These are phyloP conservation scores for Aaosphaeria pasadenensis DNA, from an alignment of 2,329 filamentous ascomycete genomes.

Conservation along the genomic window DNA sequence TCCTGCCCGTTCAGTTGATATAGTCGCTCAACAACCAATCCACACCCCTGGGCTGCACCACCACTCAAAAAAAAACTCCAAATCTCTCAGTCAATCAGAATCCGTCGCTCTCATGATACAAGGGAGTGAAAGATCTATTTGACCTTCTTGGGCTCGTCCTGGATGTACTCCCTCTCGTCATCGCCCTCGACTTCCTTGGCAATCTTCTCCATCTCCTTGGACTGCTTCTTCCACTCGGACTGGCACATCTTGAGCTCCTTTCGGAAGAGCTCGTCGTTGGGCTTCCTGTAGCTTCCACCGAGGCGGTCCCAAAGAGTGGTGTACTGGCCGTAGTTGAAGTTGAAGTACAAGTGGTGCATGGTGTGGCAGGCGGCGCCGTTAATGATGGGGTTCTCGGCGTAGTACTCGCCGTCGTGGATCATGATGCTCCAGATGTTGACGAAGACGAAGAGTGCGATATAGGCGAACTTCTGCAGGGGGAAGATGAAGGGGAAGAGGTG, in stretches of 20 bases:
- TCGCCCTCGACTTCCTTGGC: slow-evolving; percentile 69
- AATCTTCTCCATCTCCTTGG: slow-evolving; percentile 71
- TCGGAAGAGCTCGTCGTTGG: slow-evolving; percentile 80
- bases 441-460: slow-evolving; percentile 81
- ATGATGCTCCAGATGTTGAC: slow-evolving; percentile 97
- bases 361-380: slow-evolving; percentile 95
- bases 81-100: too few relatives aligned
- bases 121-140: slow-evolving; percentile 10
- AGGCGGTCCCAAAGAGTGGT: slow-evolving; percentile 89
- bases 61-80: too few relatives aligned
- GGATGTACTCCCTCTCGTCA: slow-evolving; percentile 45
- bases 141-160: slow-evolving; percentile 40
- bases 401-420: slow-evolving; percentile 94
- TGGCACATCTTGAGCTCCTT: slow-evolving; percentile 82
- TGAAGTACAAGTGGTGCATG: slow-evolving; percentile 75
- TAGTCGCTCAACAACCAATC: too few relatives aligned
- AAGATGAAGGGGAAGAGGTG: slow-evolving; percentile 92
- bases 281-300: slow-evolving; percentile 81
- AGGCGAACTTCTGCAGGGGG: slow-evolving; percentile 87
- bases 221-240: slow-evolving; percentile 75
- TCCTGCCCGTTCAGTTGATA: too few relatives aligned
- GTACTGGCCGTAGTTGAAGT: slow-evolving; percentile 88
- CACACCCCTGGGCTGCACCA: too few relatives aligned
- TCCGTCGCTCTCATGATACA: too few relatives aligned
- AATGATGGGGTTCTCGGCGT: slow-evolving; percentile 84